phyloP scores from a whole-genome alignment of 768 basidiomycete genomes.

The Pseudohyphozyma bogoriensis region DNA sequence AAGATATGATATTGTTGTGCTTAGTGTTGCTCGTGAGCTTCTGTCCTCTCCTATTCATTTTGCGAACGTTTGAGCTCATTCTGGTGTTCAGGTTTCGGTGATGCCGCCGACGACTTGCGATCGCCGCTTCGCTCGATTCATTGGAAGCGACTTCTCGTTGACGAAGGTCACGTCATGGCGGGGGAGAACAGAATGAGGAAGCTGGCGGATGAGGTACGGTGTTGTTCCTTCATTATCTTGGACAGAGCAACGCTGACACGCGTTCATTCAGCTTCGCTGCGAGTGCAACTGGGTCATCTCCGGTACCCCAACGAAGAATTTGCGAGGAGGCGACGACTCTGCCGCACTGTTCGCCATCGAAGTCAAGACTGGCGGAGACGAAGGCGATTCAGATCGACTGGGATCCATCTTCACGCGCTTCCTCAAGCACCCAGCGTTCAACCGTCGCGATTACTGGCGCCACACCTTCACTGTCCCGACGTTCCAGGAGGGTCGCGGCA shows the following conservation, averaged over 20 bases:
- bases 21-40: constrained; percentile 21
- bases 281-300: constrained; percentile 27
- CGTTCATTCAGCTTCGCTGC: constrained; percentile 14
- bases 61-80: no score
- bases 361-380: constrained; percentile 13
- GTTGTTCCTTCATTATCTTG: background rate
- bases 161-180: constrained; percentile 25
- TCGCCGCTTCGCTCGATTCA: constrained; percentile 18
- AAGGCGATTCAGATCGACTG: constrained; percentile 25
- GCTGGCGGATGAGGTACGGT: constrained; percentile 14
- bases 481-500: background rate
- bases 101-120: constrained; percentile 6
- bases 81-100: no score
- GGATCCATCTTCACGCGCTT: constrained; percentile 24
- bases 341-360: constrained; percentile 10
- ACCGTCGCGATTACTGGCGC: constrained; percentile 2
- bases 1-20: constrained; percentile 32
- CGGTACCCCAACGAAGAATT: constrained; percentile 31
- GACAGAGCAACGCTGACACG: no score
- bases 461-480: background rate
- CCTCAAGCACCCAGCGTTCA: constrained; percentile 19
- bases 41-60: no score
- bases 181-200: constrained; percentile 5
- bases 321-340: constrained; percentile 16
- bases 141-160: constrained; percentile 29